Conservation (phyloP, 345 rosid genomes). For the Dimocarpus longan region DNA sequence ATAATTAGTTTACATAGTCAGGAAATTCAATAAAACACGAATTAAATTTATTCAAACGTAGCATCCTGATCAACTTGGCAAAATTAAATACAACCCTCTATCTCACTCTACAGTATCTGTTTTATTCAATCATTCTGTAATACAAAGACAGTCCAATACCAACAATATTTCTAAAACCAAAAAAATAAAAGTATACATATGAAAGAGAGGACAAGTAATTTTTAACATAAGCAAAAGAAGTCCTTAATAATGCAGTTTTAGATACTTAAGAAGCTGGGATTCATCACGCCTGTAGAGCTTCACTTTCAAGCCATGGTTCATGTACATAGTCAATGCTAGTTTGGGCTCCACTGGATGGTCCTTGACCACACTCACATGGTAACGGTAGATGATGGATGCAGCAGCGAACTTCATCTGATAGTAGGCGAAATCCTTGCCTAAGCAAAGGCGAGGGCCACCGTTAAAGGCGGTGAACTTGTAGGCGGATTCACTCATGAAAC, state of each 20-base stretch:
- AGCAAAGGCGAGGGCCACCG: slow-evolving; percentile 89
- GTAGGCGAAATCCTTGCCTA: slow-evolving; percentile 94
- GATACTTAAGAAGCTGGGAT: slow-evolving; percentile 32
- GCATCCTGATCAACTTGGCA: background rate
- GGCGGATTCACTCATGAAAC: slow-evolving; percentile 83
- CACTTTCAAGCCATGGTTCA: slow-evolving; percentile 77
- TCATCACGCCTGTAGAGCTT: slow-evolving; percentile 43
- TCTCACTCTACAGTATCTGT: background rate
- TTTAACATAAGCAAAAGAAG: background rate
- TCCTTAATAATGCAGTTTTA: background rate
- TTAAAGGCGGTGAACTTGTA: slow-evolving; percentile 94
- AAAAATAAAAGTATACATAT: background rate
- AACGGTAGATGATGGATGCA: slow-evolving; percentile 71
- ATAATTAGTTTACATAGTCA: no score
- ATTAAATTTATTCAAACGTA: background rate
- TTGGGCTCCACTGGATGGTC: slow-evolving; percentile 65
- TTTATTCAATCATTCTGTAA: background rate
- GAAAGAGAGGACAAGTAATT: slow-evolving; percentile 3
- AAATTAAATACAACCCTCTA: background rate
- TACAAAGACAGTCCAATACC: slow-evolving; percentile 8
- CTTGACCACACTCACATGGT: slow-evolving; percentile 55
- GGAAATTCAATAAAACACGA: no score
- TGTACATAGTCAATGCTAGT: slow-evolving; percentile 91
- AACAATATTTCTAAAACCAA: background rate
- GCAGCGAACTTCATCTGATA: slow-evolving; percentile 85